A percentile compares a stretch with the other conserved stretches of the same genome.
These are phyloP conservation scores for Omphalotus olearius DNA, from an alignment of 1,284 basidiomycete species.

Conservation along the genomic window DNA sequence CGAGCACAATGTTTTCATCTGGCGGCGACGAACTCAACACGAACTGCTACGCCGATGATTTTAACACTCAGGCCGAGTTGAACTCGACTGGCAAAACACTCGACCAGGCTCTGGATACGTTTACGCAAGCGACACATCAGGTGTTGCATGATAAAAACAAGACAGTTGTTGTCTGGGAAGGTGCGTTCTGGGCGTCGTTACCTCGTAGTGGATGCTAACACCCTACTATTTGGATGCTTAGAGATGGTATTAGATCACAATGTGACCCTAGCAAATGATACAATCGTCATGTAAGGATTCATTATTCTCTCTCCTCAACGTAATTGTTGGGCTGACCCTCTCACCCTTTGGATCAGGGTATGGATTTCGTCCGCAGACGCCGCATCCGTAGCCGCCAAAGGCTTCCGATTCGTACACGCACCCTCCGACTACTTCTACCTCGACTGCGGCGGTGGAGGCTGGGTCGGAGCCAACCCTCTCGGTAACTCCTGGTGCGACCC, in stretches of 20 bases:
- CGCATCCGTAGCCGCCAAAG: slow-evolving; percentile 51
- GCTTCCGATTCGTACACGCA: slow-evolving; percentile 62
- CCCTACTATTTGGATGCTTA: background rate
- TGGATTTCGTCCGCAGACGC: slow-evolving; percentile 72
- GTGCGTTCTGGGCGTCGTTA: slow-evolving; percentile 16
- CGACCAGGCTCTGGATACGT: slow-evolving; percentile 52
- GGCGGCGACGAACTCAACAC: slow-evolving; percentile 86
- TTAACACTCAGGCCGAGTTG: slow-evolving; percentile 50
- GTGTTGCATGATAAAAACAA: slow-evolving; percentile 33
- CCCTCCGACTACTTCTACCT: slow-evolving; percentile 78
- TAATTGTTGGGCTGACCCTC: background rate
- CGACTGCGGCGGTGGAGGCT: slow-evolving; percentile 77
- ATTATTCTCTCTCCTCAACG: background rate
- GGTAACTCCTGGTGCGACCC: slow-evolving; percentile 63
- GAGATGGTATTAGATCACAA: slow-evolving; percentile 70
- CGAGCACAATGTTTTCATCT: slow-evolving; percentile 64
- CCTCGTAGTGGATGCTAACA: no score
- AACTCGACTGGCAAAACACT: slow-evolving; percentile 47
- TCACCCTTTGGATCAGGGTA: slow-evolving; percentile 37
- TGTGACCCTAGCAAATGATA: slow-evolving; percentile 59
- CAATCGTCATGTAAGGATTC: slow-evolving; percentile 58
- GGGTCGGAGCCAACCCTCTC: slow-evolving; percentile 58
- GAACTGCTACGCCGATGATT: slow-evolving; percentile 64
- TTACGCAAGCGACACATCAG: slow-evolving; percentile 25
- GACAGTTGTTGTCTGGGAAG: slow-evolving; percentile 43